Percentiles rank a stretch among this genome's conserved stretches.
Evolutionary conservation across 345 rosid species (phyloP).

Genomic region (Populus simonii): DNA sequence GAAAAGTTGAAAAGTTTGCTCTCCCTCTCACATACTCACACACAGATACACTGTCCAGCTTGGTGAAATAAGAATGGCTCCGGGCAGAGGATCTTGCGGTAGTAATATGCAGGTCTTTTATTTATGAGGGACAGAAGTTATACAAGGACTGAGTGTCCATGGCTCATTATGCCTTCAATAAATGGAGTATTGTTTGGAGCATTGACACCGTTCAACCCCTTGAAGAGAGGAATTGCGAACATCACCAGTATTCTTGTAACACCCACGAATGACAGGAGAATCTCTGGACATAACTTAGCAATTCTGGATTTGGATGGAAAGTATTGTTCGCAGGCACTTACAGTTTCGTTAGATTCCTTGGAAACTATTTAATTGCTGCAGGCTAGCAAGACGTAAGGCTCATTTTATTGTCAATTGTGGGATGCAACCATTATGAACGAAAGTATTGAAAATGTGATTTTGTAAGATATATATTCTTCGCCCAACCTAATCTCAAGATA

Average conservation of each 20-base stretch:
- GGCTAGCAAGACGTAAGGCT: not conserved
- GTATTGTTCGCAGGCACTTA: not conserved
- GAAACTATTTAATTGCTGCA: not conserved
- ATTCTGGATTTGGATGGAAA: not conserved
- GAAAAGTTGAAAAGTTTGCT: not conserved
- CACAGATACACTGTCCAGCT: not conserved
- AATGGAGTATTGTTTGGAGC: no score
- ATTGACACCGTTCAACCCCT: no score
- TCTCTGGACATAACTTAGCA: not conserved
- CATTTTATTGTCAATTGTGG: not conserved
- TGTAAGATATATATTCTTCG: no score
- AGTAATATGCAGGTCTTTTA: not conserved
- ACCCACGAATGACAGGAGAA: no score
- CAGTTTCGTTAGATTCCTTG: not conserved
- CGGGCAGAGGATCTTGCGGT: not conserved
- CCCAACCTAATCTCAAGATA: no score
- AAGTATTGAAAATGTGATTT: no score
- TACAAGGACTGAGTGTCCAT: not conserved
- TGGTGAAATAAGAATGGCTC: not conserved
- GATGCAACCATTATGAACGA: no score
- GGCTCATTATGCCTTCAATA: no score
- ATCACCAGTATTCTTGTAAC: no score
- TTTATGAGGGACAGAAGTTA: not conserved
- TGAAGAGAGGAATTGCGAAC: no score
- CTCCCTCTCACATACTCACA: not conserved